Evolutionary conservation across 2,329 filamentous ascomycete species (phyloP), one percentile per base, ranked within the genome.

Genomic region (Diplodia sapinea): DNA sequence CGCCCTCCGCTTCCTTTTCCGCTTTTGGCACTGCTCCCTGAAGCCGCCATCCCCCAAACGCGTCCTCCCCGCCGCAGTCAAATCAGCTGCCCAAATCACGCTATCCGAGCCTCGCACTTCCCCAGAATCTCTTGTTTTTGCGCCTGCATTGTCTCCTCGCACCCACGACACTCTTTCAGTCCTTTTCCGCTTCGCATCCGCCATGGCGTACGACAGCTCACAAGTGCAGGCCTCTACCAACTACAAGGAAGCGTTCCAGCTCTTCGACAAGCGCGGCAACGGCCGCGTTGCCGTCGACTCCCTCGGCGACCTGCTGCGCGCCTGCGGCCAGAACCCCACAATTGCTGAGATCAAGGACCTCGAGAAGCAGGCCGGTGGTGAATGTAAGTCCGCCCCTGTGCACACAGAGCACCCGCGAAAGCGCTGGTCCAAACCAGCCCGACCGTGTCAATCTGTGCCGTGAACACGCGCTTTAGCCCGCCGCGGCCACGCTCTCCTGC

Each of bases 161-260:
- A 11, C 36, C 40, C 36, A 13, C 13, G 17, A n/a, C 47, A 33
- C 55, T 67, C 55, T n/a, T 38, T 51, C 52, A 47, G 36, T 57
- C 52, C 4, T 11, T 17, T 33, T 8, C 8, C 36, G 13, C 47
- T 31, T 31, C 43, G 31, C 31, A 51, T n/a, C 47, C 55, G 13
- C 11, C 43, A 67, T 66, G 56, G 51, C 67, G 54, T 66, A 70
- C 70, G 70, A 70, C 67, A 54, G 20, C 67, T 59, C 69, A 69
- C 66, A 66, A 51, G 56, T 54, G 65, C 86, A 89, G 87, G 86
- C 87, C 79, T 88, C 88, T 70, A 98, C 94, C 84, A 98, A 99
- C 90, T 99, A 98, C 92, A 98, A 98, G 87, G 95, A 99, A 90
- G 95, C 95, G 74, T 99, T 99, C 83, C 94, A 94, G 76, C 91